Base-by-base conservation (phyloP, 768 basidiomycete genomes). In the Cystofilobasidium macerans region DNA sequence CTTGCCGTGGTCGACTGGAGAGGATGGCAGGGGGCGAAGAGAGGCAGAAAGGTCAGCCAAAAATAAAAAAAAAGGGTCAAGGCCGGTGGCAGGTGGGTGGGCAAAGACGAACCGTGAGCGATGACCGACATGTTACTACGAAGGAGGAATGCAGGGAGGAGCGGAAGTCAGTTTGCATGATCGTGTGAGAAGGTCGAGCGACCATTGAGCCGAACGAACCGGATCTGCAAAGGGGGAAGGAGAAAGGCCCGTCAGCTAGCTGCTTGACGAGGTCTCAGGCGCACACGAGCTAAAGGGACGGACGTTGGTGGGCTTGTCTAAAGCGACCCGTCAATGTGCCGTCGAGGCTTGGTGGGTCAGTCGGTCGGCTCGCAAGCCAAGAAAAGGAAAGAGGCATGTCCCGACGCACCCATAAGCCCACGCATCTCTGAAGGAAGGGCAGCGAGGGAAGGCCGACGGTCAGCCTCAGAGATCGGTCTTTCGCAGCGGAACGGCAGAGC, bases 1-100 rank as follows among this genome's bases (percentile, higher is more conserved):
- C 80, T 99, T 99, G 81, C 95, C 95, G 81, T 99, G 95, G 79
- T 99, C 95, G 84, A 99, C 95, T 90, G 74, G n/a, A 56, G 24
- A 45, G 53, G 61, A 13, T 68, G 56, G 42, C 45, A 33, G 57
- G 36, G n/a, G n/a, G n/a, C n/a, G n/a, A n/a, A n/a, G n/a, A n/a
- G n/a, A n/a, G n/a, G n/a, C n/a, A 64, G 38, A 24, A 24, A 33
- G 38, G 48, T 67, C 42, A 38, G 48, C 56, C 30, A 45, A 35
- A n/a, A n/a, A 38, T 8, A 14, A 60, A 45, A 35, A 61, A 67
- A 71, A 24, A n/a, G 22, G 36, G 56, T 13, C 11, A 24, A 59
- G 24, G 36, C 14, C 22, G 16, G 12, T 5, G 57, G 16, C 35
- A 59, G 26, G 58, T 60, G 58, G 57, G 40, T 20, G 38, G 5